A percentile compares a stretch with the other conserved stretches of the same genome.
Evolutionary conservation across 148 eudicot species (phyloP).

Genomic region (Drosera capensis): DNA sequence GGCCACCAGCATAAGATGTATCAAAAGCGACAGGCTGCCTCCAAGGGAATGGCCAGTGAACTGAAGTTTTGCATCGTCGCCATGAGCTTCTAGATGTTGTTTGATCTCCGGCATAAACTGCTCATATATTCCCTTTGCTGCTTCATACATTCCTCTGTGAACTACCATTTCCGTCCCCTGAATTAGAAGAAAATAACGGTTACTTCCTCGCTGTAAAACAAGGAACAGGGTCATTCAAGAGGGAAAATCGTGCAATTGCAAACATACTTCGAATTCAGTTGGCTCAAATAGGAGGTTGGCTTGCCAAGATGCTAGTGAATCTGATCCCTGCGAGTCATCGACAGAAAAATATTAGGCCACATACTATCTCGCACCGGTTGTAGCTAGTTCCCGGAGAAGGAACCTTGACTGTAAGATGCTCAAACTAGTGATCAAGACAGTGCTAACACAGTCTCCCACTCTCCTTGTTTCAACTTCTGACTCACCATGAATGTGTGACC

Average conservation of each 20-base stretch:
- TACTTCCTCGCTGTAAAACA: too few species aligned
- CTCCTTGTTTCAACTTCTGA: too few species aligned
- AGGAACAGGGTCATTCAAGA: too few species aligned
- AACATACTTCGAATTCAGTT: conserved; percentile 55
- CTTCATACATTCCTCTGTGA: conserved; percentile 92
- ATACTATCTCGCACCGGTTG: background rate
- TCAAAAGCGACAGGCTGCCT: conserved; percentile 68
- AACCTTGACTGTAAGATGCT: too few species aligned
- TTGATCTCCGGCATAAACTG: conserved; percentile 67
- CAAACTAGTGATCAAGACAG: too few species aligned
- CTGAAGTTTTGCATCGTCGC: conserved; percentile 50
- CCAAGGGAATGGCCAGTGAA: conserved; percentile 89
- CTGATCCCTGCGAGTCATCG: conserved; percentile 48
- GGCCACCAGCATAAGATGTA: conserved; percentile 55
- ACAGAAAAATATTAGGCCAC: background rate
- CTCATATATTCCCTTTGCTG: conserved; percentile 72
- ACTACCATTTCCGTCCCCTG: conserved; percentile 65
- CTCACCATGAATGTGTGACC: too few species aligned
- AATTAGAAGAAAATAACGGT: background rate
- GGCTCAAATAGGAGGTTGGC: conserved; percentile 79
- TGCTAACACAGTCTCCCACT: too few species aligned
- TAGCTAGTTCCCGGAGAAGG: background rate
- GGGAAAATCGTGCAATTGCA: background rate
- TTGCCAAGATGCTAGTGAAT: conserved; percentile 72
- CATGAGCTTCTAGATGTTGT: conserved; percentile 30